Conservation (phyloP, 139 green algal species). For the Pedinophyceae sp. region DNA sequence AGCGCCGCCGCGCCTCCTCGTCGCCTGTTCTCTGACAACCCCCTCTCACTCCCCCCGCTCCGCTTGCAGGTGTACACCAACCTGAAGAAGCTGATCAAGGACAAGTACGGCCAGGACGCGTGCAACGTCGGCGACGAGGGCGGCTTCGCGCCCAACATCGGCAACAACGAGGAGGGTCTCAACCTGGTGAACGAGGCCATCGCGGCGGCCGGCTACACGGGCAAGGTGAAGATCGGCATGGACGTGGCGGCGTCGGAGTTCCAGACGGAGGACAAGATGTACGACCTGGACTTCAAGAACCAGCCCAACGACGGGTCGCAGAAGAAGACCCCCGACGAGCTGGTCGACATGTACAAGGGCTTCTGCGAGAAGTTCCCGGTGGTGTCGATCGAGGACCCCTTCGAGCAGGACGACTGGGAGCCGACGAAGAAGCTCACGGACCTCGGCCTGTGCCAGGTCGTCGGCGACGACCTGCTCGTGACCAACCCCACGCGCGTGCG, state of each 20-base stretch:
- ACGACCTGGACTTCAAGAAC: constrained; percentile 97
- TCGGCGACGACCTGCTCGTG: constrained; percentile 95
- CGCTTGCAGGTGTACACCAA: constrained; percentile 78
- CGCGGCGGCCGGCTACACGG: constrained; percentile 60
- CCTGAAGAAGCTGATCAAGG: constrained; percentile 95
- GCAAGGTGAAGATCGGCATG: constrained; percentile 98
- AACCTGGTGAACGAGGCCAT: constrained; percentile 85
- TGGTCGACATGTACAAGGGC: constrained; percentile 81
- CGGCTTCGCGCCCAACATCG: constrained; percentile 94
- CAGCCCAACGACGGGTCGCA: constrained; percentile 66
- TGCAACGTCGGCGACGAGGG: constrained; percentile 98
- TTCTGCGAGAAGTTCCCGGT: constrained; percentile 83
- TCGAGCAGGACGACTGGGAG: constrained; percentile 97
- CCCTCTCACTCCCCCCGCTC: too few species aligned
- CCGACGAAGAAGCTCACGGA: constrained; percentile 49
- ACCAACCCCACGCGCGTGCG: constrained; percentile 89
- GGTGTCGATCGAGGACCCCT: constrained; percentile 96
- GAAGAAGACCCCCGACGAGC: constrained; percentile 58
- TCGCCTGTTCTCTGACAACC: too few species aligned
- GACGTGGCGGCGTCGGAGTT: constrained; percentile 96
- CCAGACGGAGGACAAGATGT: constrained; percentile 73
- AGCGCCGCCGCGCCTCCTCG: too few species aligned
- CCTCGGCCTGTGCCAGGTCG: constrained; percentile 66
- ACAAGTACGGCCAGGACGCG: constrained; percentile 96
- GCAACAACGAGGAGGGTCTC: constrained; percentile 85